These are phyloP conservation scores for Globisporangium spinosum DNA, from an alignment of 352 stramenopile species.

Conservation along the genomic window DNA sequence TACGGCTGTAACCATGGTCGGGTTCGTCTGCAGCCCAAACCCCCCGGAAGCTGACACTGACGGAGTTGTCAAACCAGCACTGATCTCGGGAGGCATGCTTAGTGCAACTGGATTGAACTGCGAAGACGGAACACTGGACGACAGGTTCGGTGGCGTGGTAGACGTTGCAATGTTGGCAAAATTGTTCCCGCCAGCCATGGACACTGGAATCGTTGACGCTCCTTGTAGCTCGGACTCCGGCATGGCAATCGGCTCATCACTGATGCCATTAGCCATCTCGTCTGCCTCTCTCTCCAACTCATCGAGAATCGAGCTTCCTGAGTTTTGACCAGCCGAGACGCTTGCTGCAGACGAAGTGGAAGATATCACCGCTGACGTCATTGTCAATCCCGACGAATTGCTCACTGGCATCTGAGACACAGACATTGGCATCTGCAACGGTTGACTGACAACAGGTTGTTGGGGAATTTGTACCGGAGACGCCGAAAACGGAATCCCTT, in stretches of 20 bases:
- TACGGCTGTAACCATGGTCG: conserved; percentile 35
- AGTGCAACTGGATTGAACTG: conserved; percentile 56
- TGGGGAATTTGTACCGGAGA: conserved; percentile 32
- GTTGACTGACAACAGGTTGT: conserved; percentile 32
- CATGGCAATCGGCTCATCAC: conserved; percentile 80
- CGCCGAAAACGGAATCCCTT: conserved; percentile 54
- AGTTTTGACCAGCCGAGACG: conserved; percentile 22
- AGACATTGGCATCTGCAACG: conserved; percentile 52
- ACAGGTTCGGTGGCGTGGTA: conserved; percentile 25
- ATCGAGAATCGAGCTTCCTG: conserved; percentile 75
- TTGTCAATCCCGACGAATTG: conserved; percentile 15
- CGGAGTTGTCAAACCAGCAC: conserved; percentile 27
- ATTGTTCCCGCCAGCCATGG: conserved; percentile 12
- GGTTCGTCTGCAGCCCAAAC: conserved; percentile 36
- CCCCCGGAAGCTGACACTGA: conserved; percentile 30
- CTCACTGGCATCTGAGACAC: conserved; percentile 36
- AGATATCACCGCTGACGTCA: conserved; percentile 22
- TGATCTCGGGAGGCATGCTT: conserved; percentile 76
- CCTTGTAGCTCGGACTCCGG: conserved; percentile 71
- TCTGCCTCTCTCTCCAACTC: conserved; percentile 82
- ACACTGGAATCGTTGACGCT: conserved; percentile 13
- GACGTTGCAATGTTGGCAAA: conserved; percentile 26
- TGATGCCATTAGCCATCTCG: conserved; percentile 84
- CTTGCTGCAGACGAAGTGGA: conserved; percentile 17
- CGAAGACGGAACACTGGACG: conserved; percentile 16